Percentiles rank a stretch among this genome's conserved stretches.
Evolutionary conservation across 2,329 filamentous ascomycete species (phyloP).

Genomic region (Fusarium sp.): DNA sequence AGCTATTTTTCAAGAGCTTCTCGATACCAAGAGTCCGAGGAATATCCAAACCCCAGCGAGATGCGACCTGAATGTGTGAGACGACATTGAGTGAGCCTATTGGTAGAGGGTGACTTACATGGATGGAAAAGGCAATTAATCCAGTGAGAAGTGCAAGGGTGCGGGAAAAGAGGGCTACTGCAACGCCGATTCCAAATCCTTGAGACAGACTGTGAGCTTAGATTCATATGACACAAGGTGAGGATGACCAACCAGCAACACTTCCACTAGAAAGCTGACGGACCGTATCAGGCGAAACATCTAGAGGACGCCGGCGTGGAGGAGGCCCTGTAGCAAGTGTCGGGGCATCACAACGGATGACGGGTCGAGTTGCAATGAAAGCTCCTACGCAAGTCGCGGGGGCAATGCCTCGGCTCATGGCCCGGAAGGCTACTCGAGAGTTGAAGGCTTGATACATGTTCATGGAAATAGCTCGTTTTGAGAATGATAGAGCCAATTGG

Average conservation of each 20-base stretch:
- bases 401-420: slow-evolving; percentile 43
- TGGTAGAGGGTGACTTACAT: slow-evolving; percentile 58
- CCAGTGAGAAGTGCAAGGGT: slow-evolving; percentile 75
- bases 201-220: neutral
- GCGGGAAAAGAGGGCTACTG: slow-evolving; percentile 76
- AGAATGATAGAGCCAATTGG: neutral
- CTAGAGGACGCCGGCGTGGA: slow-evolving; percentile 23
- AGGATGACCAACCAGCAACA: slow-evolving; percentile 55
- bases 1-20: slow-evolving; percentile 50
- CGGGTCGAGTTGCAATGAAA: slow-evolving; percentile 37
- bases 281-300: slow-evolving; percentile 48
- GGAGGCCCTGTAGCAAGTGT: slow-evolving; percentile 26
- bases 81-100: neutral
- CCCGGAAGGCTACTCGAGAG: slow-evolving; percentile 34
- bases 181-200: slow-evolving; percentile 72
- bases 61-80: slow-evolving; percentile 52
- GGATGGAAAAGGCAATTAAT: slow-evolving; percentile 68
- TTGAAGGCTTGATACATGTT: slow-evolving; percentile 39
- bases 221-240: neutral
- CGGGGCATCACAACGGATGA: slow-evolving; percentile 46
- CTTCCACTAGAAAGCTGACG: slow-evolving; percentile 65
- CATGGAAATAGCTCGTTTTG: neutral
- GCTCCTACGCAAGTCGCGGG: slow-evolving; percentile 43
- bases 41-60: slow-evolving; percentile 55
- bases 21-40: slow-evolving; percentile 50